Conservation (phyloP, 106 monocot species). For the Acorus calamus region DNA sequence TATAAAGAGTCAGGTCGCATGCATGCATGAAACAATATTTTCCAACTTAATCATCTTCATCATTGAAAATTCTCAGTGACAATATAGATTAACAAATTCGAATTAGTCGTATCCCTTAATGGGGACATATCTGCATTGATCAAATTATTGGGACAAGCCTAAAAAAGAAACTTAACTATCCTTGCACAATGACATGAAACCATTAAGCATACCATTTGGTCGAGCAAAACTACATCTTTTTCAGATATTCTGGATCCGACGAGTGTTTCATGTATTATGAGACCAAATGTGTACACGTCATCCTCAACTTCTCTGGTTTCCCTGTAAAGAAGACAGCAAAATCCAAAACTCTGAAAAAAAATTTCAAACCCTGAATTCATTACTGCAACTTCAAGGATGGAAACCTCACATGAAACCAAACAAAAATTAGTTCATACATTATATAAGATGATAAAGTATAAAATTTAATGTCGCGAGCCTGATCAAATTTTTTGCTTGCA, state of each 20-base stretch:
- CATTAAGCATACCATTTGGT: conserved; percentile 38
- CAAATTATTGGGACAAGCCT: neutral
- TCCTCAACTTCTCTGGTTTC: conserved; percentile 42
- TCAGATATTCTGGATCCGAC: conserved; percentile 34
- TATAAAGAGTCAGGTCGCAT: too few relatives aligned
- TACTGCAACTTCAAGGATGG: neutral
- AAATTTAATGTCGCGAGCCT: too few relatives aligned
- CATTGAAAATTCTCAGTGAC: too few relatives aligned
- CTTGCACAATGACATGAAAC: conserved; percentile 2
- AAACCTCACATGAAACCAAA: neutral
- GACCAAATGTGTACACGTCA: conserved; percentile 67
- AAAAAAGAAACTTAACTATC: neutral
- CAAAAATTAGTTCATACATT: neutral
- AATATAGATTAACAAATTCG: too few relatives aligned
- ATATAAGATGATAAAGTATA: too few relatives aligned
- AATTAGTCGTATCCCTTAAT: too few relatives aligned
- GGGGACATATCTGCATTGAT: neutral
- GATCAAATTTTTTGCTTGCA: too few relatives aligned
- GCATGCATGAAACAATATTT: too few relatives aligned
- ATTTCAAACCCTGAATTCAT: neutral
- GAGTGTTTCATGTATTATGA: conserved; percentile 60
- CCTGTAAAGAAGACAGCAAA: conserved; percentile 26
- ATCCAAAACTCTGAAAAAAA: conserved; percentile 1
- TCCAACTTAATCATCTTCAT: too few relatives aligned
- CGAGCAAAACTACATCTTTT: conserved; percentile 22